phyloP scores from a whole-genome alignment of 192 early-diverging fungal species.

The Backusella psychrophila region DNA sequence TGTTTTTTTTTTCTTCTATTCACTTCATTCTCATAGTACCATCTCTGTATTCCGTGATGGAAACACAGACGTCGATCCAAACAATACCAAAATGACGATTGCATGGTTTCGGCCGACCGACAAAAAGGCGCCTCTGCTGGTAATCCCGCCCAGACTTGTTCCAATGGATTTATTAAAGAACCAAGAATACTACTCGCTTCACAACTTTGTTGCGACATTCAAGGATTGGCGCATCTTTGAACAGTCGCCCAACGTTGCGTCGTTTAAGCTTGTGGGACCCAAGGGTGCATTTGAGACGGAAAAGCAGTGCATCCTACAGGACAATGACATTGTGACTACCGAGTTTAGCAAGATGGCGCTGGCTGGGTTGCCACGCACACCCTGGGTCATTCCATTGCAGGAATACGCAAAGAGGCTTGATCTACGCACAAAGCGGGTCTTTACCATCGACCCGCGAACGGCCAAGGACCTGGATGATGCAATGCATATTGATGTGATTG shows the following conservation, averaged over 20 bases:
- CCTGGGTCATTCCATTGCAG: conserved; percentile 81
- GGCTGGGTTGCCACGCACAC: conserved; percentile 64
- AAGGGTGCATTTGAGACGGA: conserved; percentile 48
- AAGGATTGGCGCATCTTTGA: conserved; percentile 61
- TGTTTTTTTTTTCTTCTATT: not conserved
- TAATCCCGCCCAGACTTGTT: conserved; percentile 57
- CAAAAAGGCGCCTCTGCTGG: conserved; percentile 67
- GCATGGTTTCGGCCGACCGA: conserved; percentile 81
- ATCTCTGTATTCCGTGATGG: not conserved
- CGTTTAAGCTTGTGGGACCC: conserved; percentile 61
- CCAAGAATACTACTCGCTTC: conserved; percentile 37
- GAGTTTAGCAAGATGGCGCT: conserved; percentile 69
- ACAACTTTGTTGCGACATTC: conserved; percentile 24
- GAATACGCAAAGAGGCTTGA: conserved; percentile 71
- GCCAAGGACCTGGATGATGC: conserved; percentile 86
- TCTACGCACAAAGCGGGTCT: conserved; percentile 68
- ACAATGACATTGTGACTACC: conserved; percentile 51
- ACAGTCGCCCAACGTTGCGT: conserved; percentile 57
- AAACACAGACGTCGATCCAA: not conserved
- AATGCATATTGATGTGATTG: conserved; percentile 54
- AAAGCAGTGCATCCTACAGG: not conserved
- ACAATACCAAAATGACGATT: conserved; percentile 24
- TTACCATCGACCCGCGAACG: conserved; percentile 88
- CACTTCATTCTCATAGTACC: not conserved
- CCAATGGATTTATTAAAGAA: conserved; percentile 66